Conservation (phyloP, 2,329 filamentous ascomycete genomes). For the Diaporthe amygdali region DNA sequence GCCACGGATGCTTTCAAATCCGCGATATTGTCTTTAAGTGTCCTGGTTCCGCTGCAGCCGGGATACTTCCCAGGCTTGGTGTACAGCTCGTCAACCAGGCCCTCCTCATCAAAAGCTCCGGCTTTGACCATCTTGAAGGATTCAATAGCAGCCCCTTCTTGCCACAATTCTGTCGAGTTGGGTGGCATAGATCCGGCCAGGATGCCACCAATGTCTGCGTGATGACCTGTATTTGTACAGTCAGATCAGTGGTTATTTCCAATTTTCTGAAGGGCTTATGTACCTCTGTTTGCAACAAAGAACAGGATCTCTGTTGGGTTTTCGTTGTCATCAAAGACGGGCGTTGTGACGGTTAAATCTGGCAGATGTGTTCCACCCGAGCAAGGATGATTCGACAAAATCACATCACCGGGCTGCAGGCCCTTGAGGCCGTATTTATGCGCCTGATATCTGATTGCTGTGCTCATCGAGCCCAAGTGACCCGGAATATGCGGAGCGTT, state of each 20-base stretch:
- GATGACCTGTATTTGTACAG: slow-evolving; percentile 37
- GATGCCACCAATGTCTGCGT: slow-evolving; percentile 55
- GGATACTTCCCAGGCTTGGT: slow-evolving; percentile 71
- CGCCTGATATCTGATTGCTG: slow-evolving; percentile 19
- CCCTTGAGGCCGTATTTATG: slow-evolving; percentile 70
- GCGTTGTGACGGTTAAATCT: slow-evolving; percentile 47
- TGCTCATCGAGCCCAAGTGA: slow-evolving; percentile 21
- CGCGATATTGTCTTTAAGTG: slow-evolving; percentile 79
- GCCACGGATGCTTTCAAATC: slow-evolving; percentile 83
- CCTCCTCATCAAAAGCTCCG: slow-evolving; percentile 61
- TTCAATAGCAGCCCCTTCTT: slow-evolving; percentile 25
- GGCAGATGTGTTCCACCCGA: slow-evolving; percentile 47
- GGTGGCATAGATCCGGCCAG: slow-evolving; percentile 58
- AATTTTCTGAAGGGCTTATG: not conserved
- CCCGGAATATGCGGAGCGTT: slow-evolving; percentile 64
- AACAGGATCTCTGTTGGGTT: slow-evolving; percentile 42
- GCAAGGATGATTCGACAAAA: slow-evolving; percentile 60
- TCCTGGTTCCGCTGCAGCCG: slow-evolving; percentile 76
- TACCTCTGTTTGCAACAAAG: slow-evolving; percentile 15
- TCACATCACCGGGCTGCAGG: slow-evolving; percentile 73
- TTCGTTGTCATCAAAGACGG: slow-evolving; percentile 44
- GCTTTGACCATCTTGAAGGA: slow-evolving; percentile 24
- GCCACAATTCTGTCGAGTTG: slow-evolving; percentile 32
- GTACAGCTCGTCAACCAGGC: slow-evolving; percentile 70
- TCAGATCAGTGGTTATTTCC: slow-evolving; percentile 32